Base-by-base conservation (phyloP, 2,329 filamentous ascomycete species). In the Talaromyces albobiverticillius region DNA sequence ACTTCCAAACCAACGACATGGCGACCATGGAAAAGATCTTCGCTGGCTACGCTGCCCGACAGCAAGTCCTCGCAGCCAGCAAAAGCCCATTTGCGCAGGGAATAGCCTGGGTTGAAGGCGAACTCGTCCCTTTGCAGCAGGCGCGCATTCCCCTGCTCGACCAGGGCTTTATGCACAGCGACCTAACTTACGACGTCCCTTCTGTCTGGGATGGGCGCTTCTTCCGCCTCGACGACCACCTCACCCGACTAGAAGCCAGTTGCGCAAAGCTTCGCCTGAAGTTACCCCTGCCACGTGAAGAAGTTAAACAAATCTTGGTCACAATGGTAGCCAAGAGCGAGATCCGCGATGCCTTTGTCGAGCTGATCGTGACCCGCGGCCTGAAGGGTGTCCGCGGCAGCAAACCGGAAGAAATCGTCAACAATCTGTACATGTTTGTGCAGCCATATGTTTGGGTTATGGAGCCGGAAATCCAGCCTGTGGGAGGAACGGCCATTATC, bases 171-270 rank as follows among this genome's bases (percentile, higher is more conserved):
- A 62, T 80, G 60, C 77, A 77, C 61, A 74, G 77, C 62, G 78
- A 81, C 43, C 60, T 80, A 1, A 81, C 79, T 1, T 81, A 81
- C 61, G 78, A 81, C 46, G 79, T 81, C 0, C 76, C 77, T 0
- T 63, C 77, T 0, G 75, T 80, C 23, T 81, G 79, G 79, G 76
- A 80, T 46, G 76, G 78, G 0, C 75, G 74, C 1, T 78, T 78
- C 60, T 80, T 81, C 65, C 77, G 78, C 0, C 72, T 81, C 0
- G 75, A 79, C 41, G 76, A 80, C 52, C 79, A 80, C 56, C 59
- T 80, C 1, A 60, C 62, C 18, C 73, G 78, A 5, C 64, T 81
- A 0, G 69, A 76, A n/a, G 59, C 59, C 0, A 76, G 71, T 60
- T 79, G 76, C 58, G 58, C 56, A 8, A 80, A 81, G 62, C 64